Conservation (phyloP, 78 protist genomes). For the Protostelium mycophagum region DNA sequence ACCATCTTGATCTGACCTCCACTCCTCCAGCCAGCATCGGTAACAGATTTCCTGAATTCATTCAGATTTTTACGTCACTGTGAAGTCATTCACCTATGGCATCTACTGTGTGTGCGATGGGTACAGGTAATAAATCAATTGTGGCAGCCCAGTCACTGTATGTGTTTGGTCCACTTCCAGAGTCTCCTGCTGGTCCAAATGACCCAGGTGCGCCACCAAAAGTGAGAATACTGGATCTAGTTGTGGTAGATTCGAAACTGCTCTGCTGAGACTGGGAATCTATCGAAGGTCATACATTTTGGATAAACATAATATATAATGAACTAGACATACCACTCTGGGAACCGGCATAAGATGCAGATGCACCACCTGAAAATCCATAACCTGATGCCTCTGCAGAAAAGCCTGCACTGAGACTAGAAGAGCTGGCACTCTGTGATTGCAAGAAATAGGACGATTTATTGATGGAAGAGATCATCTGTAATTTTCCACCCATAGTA, state of each 20-base stretch:
- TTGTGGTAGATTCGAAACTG: background rate
- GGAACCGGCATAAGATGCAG: background rate
- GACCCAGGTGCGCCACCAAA: background rate
- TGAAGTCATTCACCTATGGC: no score
- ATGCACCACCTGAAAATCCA: background rate
- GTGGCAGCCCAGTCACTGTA: background rate
- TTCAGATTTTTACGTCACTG: no score
- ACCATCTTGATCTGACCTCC: background rate
- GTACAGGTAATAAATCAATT: background rate
- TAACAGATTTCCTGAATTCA: background rate
- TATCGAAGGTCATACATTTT: background rate
- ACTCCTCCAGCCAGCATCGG: background rate
- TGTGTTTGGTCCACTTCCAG: background rate
- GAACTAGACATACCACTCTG: background rate
- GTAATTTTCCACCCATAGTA: no score
- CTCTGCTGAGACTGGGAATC: background rate
- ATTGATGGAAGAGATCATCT: background rate
- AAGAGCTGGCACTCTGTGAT: background rate
- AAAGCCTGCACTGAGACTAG: no score
- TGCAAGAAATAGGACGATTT: background rate
- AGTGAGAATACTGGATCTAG: background rate
- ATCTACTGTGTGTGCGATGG: background rate
- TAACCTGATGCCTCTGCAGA: background rate
- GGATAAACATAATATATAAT: background rate
- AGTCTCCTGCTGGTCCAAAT: background rate